Conservation (phyloP, 345 rosid genomes). For the Nasturtium officinale region DNA sequence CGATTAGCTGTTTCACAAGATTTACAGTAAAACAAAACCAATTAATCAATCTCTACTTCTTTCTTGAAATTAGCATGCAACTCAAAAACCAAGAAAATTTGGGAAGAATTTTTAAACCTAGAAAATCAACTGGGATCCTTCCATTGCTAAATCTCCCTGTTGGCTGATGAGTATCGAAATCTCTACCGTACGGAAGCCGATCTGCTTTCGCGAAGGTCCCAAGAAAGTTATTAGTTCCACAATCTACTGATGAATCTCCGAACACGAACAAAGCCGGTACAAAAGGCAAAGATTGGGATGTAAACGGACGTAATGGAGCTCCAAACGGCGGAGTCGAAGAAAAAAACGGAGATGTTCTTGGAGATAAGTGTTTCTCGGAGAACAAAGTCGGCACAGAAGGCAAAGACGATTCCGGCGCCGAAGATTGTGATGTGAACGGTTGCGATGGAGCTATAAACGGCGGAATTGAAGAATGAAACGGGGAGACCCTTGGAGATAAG, state of each 20-base stretch:
- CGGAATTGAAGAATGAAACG: conserved; percentile 16
- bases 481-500: conserved; percentile 17
- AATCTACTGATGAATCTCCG: conserved; percentile 88
- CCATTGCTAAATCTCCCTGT: conserved; percentile 96
- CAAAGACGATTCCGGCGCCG: conserved; percentile 40
- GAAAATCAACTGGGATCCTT: conserved; percentile 87
- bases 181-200: conserved; percentile 90
- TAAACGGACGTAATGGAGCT: conserved; percentile 16
- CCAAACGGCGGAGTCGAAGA: conserved; percentile 13
- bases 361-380: conserved; percentile 26
- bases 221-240: conserved; percentile 80
- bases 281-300: conserved; percentile 39
- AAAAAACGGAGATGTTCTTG: conserved; percentile 22
- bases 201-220: conserved; percentile 95
- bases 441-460: conserved; percentile 29
- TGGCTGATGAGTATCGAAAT: conserved; percentile 78
- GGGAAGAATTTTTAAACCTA: conserved; percentile 50
- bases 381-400: conserved; percentile 60
- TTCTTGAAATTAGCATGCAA: conserved; percentile 23
- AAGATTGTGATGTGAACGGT: not conserved
- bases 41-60: conserved; percentile 11
- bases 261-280: conserved; percentile 72
- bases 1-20: conserved; percentile 57
- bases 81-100: not conserved
- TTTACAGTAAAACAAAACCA: not conserved